phyloP scores from a whole-genome alignment of 1,139 yeast species.

The Yamadazyma atmosphaerica region DNA sequence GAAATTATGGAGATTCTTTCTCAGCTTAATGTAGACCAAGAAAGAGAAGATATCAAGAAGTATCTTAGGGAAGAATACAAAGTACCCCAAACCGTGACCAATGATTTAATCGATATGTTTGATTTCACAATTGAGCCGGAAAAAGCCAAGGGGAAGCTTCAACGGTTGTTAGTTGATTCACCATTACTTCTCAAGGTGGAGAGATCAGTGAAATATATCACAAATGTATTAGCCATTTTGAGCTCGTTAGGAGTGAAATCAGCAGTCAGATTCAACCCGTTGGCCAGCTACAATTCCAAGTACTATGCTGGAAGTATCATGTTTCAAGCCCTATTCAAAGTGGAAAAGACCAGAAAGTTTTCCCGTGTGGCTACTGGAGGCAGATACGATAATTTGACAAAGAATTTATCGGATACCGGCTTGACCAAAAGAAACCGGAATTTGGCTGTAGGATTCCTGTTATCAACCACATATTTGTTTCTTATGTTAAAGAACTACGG shows the following conservation, averaged over 20 bases:
- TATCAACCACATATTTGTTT: slow-evolving; percentile 47
- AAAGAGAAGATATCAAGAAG: slow-evolving; percentile 62
- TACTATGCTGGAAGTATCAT: slow-evolving; percentile 80
- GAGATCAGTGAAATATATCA: slow-evolving; percentile 58
- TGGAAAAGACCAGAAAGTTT: slow-evolving; percentile 39
- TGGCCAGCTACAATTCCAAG: slow-evolving; percentile 77
- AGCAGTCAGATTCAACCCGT: slow-evolving; percentile 55
- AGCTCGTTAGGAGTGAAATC: slow-evolving; percentile 51
- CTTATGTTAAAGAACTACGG: slow-evolving; percentile 39
- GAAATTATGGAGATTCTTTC: slow-evolving; percentile 72
- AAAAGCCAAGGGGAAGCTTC: slow-evolving; percentile 59
- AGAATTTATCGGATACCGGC: slow-evolving; percentile 23
- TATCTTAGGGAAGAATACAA: slow-evolving; percentile 69
- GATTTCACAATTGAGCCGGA: slow-evolving; percentile 72
- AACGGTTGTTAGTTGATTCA: slow-evolving; percentile 73
- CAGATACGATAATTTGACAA: slow-evolving; percentile 76
- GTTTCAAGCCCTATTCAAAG: slow-evolving; percentile 79
- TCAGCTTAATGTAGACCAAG: slow-evolving; percentile 71
- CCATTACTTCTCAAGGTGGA: slow-evolving; percentile 64
- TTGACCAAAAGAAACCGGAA: slow-evolving; percentile 27
- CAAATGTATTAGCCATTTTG: slow-evolving; percentile 54
- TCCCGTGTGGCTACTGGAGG: slow-evolving; percentile 86
- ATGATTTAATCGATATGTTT: slow-evolving; percentile 72
- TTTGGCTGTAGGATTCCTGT: slow-evolving; percentile 82
- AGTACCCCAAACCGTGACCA: slow-evolving; percentile 77